Evolutionary conservation across 768 basidiomycete genomes (phyloP), one percentile per base, ranked within the genome.

Genomic region (Butyriboletus loyo): DNA sequence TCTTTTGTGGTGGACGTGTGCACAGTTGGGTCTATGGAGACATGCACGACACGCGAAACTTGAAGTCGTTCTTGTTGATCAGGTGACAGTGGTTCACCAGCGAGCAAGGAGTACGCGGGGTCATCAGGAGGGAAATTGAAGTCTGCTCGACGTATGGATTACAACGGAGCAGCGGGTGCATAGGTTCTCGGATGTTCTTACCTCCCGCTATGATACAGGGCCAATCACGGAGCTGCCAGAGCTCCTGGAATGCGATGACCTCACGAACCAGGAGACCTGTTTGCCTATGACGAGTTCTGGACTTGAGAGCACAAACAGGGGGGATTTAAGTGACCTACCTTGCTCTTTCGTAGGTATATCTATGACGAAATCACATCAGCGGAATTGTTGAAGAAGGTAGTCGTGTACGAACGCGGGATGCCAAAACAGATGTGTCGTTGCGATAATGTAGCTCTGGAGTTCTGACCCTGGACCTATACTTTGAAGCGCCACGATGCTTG

Each of bases 391-490:
- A 38, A 24, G n/a, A 49, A 34, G 8, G 9, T 27, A 8, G 32
- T 48, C 4, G 28, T 32, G 21, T 27, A 73, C 80, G 52, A 70
- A 92, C 85, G 78, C 80, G 6, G 93, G 93, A 70, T 96, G 93
- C 95, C 95, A 98, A 69, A 97, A 98, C 22, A 96, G 74, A 73
- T 98, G 95, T 0, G 94, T 94, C 1, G 95, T 97, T 3, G 84
- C 91, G 14, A 95, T 72, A 36, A 96, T 72, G 31, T 92, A 68
- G 5, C 93, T 91, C 35, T 74, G 70, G 7, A 63, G 35, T 15
- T 40, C 42, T 53, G 37, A 48, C 25, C 71, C 60, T 15, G 74
- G 59, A 9, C 68, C 70, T 7, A 72, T 66, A 40, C 72, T 72
- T 57, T 75, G 73, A 47, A 98, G 72, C 1, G 86, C 87, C 19